Conservation (phyloP, 257 asterid species). For the Ilex asprella region DNA sequence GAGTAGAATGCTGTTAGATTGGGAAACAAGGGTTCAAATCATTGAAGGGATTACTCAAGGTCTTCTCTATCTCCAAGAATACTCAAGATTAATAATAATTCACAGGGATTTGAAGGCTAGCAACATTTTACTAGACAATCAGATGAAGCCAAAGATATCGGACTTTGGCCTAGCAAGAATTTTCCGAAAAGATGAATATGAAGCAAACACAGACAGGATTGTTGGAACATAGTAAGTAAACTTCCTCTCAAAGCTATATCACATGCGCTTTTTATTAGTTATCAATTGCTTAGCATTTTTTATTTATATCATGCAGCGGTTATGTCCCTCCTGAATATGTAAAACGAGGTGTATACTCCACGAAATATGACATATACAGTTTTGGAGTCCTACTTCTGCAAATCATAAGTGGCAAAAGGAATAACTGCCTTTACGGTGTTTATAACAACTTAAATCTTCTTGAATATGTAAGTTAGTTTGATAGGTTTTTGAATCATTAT, state of each 20-base stretch:
- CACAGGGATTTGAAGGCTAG: conserved; percentile 37
- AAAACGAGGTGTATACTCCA: conserved; percentile 31
- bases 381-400: conserved; percentile 36
- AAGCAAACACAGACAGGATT: conserved; percentile 30
- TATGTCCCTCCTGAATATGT: conserved; percentile 39
- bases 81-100: conserved; percentile 29
- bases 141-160: conserved; percentile 32
- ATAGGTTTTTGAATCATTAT: background rate
- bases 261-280: background rate
- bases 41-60: conserved; percentile 44
- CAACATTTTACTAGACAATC: conserved; percentile 23
- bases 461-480: conserved; percentile 22
- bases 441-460: conserved; percentile 24
- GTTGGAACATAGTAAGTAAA: conserved; percentile 37
- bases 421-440: conserved; percentile 19
- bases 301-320: conserved; percentile 23
- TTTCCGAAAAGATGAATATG: conserved; percentile 22
- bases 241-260: background rate
- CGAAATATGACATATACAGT: conserved; percentile 34
- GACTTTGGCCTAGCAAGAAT: conserved; percentile 30
- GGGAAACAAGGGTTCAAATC: conserved; percentile 25
- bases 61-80: conserved; percentile 37
- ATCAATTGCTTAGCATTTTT: background rate
- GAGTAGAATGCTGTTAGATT: conserved; percentile 15
- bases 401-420: conserved; percentile 35